A percentile compares a stretch with the other conserved stretches of the same genome.
Evolutionary conservation across 805 yeast species (phyloP).

Genomic region (Candida koratica): DNA sequence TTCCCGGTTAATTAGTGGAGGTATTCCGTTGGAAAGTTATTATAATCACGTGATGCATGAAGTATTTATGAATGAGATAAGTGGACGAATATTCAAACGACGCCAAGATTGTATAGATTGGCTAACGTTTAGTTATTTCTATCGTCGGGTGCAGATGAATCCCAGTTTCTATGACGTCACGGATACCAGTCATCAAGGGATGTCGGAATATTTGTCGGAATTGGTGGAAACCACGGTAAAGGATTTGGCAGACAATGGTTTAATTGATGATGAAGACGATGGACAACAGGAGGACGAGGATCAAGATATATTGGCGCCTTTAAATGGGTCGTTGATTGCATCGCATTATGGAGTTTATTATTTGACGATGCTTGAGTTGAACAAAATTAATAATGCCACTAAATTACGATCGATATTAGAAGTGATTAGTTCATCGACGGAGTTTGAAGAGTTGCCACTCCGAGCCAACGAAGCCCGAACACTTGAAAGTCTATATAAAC

Average conservation of each 20-base stretch:
- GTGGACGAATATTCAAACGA: conserved; percentile 54
- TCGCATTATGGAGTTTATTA: conserved; percentile 67
- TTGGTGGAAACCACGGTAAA: conserved; percentile 66
- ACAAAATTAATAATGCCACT: conserved; percentile 50
- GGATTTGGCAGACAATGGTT: conserved; percentile 56
- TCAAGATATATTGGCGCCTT: conserved; percentile 46
- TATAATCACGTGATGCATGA: conserved; percentile 60
- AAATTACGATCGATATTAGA: conserved; percentile 62
- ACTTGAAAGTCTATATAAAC: conserved; percentile 49
- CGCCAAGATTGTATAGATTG: conserved; percentile 89
- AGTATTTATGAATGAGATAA: conserved; percentile 67
- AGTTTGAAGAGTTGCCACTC: conserved; percentile 63
- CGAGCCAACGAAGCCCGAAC: conserved; percentile 54
- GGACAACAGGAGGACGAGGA: conserved; percentile 36
- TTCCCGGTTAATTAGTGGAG: conserved; percentile 63
- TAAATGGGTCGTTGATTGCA: conserved; percentile 71
- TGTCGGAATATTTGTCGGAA: conserved; percentile 82
- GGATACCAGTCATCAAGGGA: conserved; percentile 58
- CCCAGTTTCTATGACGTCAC: conserved; percentile 86
- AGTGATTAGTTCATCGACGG: conserved; percentile 61
- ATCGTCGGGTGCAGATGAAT: conserved; percentile 72
- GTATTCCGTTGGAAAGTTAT: conserved; percentile 82
- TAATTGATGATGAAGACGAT: conserved; percentile 52
- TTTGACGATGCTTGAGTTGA: conserved; percentile 61
- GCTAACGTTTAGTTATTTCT: conserved; percentile 80